A percentile compares a stretch with the other conserved stretches of the same genome.
Conservation (phyloP, 2,329 filamentous ascomycete species). For the Plectosphaerella cucumerina region DNA sequence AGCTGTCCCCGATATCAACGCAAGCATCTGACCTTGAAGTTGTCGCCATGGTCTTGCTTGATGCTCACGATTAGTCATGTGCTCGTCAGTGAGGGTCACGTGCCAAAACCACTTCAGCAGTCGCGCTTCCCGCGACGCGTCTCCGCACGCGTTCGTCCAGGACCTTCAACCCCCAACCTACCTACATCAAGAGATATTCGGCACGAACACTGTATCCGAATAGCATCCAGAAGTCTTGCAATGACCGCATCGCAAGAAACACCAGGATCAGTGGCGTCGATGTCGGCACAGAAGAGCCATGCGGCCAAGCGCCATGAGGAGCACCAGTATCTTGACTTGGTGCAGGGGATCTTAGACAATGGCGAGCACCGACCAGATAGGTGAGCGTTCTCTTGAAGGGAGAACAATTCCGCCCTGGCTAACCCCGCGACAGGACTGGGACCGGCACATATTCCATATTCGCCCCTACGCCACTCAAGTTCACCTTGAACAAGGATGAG, state of each 20-base stretch:
- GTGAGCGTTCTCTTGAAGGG: conserved; percentile 33
- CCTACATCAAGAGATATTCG: background rate
- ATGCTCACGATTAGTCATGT: background rate
- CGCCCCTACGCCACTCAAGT: conserved; percentile 81
- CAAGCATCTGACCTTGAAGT: too few relatives aligned
- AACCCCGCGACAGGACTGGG: conserved; percentile 61
- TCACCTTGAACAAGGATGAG: conserved; percentile 65
- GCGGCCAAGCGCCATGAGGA: conserved; percentile 64
- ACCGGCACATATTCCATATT: conserved; percentile 91
- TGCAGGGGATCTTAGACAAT: conserved; percentile 73
- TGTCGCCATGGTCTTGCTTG: too few relatives aligned
- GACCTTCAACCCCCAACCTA: background rate
- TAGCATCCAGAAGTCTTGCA: too few relatives aligned
- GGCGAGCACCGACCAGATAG: conserved; percentile 89
- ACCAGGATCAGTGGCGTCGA: background rate
- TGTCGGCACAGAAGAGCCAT: background rate
- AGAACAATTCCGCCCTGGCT: background rate
- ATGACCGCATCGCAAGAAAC: background rate
- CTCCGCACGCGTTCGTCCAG: too few relatives aligned
- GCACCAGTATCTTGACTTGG: conserved; percentile 87
- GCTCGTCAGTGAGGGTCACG: background rate
- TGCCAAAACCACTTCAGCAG: too few relatives aligned
- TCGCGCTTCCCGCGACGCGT: too few relatives aligned
- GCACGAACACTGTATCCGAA: too few relatives aligned
- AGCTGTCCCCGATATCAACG: too few relatives aligned